Evolutionary conservation across 306 rosid genomes (phyloP).

Genomic region (Delonix regia): DNA sequence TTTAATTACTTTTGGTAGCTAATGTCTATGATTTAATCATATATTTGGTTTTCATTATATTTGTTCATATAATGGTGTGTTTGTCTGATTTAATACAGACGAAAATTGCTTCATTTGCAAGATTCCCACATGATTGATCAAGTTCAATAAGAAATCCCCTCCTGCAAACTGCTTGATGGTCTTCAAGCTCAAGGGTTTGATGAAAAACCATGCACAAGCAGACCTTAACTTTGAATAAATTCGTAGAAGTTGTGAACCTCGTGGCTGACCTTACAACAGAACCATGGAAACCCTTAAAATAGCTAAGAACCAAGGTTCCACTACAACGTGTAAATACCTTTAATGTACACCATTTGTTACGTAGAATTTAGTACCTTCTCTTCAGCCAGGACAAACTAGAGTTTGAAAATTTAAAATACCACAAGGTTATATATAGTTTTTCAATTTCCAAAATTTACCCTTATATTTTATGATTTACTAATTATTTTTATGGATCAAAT

Average conservation of each 20-base stretch:
- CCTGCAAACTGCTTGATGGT: conserved; percentile 52
- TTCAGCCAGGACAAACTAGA: background rate
- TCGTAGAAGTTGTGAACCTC: conserved; percentile 60
- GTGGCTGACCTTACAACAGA: conserved; percentile 40
- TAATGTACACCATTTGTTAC: conserved; percentile 41
- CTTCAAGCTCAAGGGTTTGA: conserved; percentile 55
- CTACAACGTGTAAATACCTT: conserved; percentile 56
- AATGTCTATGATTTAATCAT: background rate
- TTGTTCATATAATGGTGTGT: background rate
- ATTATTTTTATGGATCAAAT: too few species aligned
- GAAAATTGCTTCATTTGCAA: background rate
- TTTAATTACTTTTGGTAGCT: too few species aligned
- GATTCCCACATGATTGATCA: background rate
- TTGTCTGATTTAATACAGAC: background rate
- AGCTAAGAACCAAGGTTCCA: conserved; percentile 25
- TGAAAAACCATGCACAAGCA: conserved; percentile 56
- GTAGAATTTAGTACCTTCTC: background rate
- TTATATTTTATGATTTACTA: too few species aligned
- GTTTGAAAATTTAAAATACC: too few species aligned
- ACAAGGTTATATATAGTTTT: too few species aligned
- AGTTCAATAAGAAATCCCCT: conserved; percentile 15
- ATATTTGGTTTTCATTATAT: background rate
- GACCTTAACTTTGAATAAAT: conserved; percentile 53
- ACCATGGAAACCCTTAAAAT: conserved; percentile 35
- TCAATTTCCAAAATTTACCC: too few species aligned